phyloP scores from a whole-genome alignment of 176 grass and related monocot species.

The Bromus sterilis region DNA sequence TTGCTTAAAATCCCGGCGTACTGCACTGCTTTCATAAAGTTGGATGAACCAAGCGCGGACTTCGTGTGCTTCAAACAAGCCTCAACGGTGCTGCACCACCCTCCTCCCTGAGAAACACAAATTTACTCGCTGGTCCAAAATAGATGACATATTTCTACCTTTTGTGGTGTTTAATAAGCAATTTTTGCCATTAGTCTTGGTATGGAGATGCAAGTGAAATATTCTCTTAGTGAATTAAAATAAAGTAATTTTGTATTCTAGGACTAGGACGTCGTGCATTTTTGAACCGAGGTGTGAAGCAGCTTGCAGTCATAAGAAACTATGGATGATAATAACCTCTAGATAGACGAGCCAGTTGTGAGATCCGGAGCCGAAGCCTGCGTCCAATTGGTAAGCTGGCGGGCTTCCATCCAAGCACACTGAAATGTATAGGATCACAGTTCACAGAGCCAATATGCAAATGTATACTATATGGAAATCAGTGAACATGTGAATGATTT shows the following conservation, averaged over 20 bases:
- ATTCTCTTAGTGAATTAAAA: neutral
- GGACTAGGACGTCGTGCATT: neutral
- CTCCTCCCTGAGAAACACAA: neutral
- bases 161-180: neutral
- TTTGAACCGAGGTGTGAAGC: neutral
- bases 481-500: neutral
- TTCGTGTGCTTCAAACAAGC: neutral
- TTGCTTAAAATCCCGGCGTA: neutral
- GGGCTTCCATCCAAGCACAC: constrained; percentile 86
- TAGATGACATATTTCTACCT: neutral
- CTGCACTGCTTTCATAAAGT: neutral
- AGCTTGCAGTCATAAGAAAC: neutral
- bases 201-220: neutral
- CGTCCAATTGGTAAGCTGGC: constrained; percentile 61
- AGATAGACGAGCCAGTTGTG: constrained; percentile 62
- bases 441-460: neutral
- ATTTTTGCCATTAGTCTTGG: neutral
- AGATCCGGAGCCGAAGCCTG: constrained; percentile 57
- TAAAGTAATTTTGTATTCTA: neutral
- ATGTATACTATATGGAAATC: neutral
- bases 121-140: neutral
- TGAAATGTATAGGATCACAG: constrained; percentile 8
- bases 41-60: neutral
- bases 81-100: neutral
- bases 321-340: constrained; percentile 19